Conservation (phyloP, 768 basidiomycete genomes). For the Hygrocybe punicea region DNA sequence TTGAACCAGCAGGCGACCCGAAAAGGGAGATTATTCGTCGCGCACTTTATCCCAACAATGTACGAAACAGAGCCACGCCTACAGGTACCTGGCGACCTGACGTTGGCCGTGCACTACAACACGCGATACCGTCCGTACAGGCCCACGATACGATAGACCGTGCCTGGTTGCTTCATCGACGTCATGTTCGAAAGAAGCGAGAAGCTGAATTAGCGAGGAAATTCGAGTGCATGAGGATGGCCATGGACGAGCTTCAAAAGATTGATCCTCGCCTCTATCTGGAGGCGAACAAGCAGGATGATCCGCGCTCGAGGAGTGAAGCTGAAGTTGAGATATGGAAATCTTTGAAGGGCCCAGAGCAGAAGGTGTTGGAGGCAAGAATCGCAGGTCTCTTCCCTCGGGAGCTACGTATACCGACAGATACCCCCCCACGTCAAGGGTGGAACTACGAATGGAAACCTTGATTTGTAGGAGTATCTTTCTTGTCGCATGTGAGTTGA, state of each 20-base stretch:
- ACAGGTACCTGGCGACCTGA: conserved; percentile 83
- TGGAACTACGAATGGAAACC: too few species aligned
- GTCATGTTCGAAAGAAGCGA: conserved; percentile 67
- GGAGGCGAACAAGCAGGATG: conserved; percentile 72
- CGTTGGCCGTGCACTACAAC: conserved; percentile 69
- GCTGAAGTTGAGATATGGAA: conserved; percentile 60
- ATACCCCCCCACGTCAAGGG: too few species aligned
- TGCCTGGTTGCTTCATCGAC: conserved; percentile 80
- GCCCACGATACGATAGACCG: conserved; percentile 91
- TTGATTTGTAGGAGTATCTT: too few species aligned
- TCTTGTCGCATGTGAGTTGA: too few species aligned
- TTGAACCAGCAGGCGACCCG: conserved; percentile 15
- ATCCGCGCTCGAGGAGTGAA: conserved; percentile 52
- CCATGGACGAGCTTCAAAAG: conserved; percentile 76
- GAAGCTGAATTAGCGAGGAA: conserved; percentile 70
- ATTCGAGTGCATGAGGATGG: conserved; percentile 74
- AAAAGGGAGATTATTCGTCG: too few species aligned
- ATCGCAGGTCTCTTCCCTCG: conserved; percentile 62
- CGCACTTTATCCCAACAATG: conserved; percentile 30
- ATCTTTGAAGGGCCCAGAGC: conserved; percentile 49
- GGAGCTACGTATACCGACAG: conserved; percentile 63
- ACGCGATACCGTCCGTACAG: conserved; percentile 83
- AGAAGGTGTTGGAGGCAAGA: conserved; percentile 72
- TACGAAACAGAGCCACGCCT: too few species aligned
- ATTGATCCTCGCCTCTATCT: conserved; percentile 58